Conservation (phyloP, 116 monocot genomes). For the Iris pallida region DNA sequence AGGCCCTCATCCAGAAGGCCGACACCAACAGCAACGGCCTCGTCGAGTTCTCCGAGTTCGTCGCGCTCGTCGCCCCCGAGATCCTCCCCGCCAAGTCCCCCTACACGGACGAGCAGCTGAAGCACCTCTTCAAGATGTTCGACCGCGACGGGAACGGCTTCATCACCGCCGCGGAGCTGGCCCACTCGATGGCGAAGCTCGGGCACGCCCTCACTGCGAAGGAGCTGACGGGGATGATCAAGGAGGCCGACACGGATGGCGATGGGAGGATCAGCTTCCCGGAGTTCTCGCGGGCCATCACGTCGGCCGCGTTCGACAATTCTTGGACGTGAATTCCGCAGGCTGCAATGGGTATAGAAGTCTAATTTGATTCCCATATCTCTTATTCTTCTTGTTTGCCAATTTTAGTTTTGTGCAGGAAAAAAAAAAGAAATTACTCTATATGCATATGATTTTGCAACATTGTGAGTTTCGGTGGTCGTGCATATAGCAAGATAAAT, state of each 20-base stretch:
- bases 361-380: too few species aligned
- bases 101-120: slow-evolving; percentile 83
- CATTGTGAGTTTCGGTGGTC: too few species aligned
- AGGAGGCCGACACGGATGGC: slow-evolving; percentile 83
- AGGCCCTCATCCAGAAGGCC: slow-evolving; percentile 58
- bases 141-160: slow-evolving; percentile 81
- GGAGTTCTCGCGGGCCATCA: slow-evolving; percentile 79
- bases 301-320: slow-evolving; percentile 68
- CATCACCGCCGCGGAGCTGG: slow-evolving; percentile 85
- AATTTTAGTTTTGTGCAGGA: too few species aligned
- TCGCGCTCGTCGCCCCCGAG: slow-evolving; percentile 64
- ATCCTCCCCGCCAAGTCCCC: slow-evolving; percentile 51
- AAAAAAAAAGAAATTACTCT: too few species aligned
- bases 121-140: slow-evolving; percentile 63
- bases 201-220: slow-evolving; percentile 70
- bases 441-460: too few species aligned
- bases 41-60: slow-evolving; percentile 85
- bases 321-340: slow-evolving; percentile 38
- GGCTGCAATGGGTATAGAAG: too few species aligned
- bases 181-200: slow-evolving; percentile 82
- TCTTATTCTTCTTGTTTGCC: too few species aligned
- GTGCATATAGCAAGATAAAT: too few species aligned
- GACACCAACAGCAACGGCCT: slow-evolving; percentile 83
- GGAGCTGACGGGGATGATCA: slow-evolving; percentile 91
- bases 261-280: slow-evolving; percentile 75